Percentiles rank a stretch among this genome's conserved stretches.
These are phyloP conservation scores for Trichoderma oligosporum DNA, from an alignment of 2,329 filamentous ascomycete species.

Conservation along the genomic window DNA sequence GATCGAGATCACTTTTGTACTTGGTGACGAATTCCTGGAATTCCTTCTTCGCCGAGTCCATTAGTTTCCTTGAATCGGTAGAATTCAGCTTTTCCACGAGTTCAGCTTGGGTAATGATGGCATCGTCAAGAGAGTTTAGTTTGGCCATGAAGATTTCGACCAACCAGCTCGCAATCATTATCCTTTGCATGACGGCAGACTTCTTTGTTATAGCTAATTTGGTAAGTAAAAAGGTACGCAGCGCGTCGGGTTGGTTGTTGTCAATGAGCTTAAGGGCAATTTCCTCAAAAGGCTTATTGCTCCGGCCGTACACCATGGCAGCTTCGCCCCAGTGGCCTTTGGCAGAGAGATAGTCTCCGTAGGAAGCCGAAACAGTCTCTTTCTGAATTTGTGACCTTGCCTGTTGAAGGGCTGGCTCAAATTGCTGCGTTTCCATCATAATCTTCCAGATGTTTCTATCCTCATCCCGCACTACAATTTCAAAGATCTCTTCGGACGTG, in stretches of 20 bases:
- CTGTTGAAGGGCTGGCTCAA: constrained; percentile 82
- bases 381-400: constrained; percentile 77
- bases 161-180: constrained; percentile 94
- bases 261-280: constrained; percentile 90
- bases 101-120: constrained; percentile 84
- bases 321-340: constrained; percentile 83
- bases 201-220: constrained; percentile 82
- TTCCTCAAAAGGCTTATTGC: constrained; percentile 95
- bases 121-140: constrained; percentile 89
- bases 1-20: constrained; percentile 83
- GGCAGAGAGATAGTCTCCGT: constrained; percentile 79
- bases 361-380: constrained; percentile 87
- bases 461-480: constrained; percentile 87
- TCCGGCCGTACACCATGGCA: constrained; percentile 85
- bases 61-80: constrained; percentile 66
- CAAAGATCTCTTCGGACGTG: constrained; percentile 84
- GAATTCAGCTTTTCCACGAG: constrained; percentile 68
- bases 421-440: constrained; percentile 80
- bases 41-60: constrained; percentile 68
- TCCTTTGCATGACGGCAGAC: constrained; percentile 81
- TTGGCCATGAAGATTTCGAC: constrained; percentile 97
- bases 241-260: constrained; percentile 80
- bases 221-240: constrained; percentile 82
- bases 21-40: constrained; percentile 84
- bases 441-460: constrained; percentile 93